Evolutionary conservation across 176 grass and related monocot genomes (phyloP).

Genomic region (Hsuehochloa calcarea): DNA sequence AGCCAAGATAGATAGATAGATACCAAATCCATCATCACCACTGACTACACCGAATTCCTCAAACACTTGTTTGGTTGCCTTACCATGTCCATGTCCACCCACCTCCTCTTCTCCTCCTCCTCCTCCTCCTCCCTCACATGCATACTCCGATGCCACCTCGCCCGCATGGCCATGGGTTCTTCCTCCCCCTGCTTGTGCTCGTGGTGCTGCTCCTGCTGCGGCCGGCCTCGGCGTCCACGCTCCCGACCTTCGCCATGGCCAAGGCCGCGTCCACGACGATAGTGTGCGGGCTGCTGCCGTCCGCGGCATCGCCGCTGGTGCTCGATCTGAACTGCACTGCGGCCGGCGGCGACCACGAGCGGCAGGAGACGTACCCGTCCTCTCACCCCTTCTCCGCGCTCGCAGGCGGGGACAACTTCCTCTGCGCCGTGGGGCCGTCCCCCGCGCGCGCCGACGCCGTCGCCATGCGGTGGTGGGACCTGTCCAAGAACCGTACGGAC

Average conservation of each 20-base stretch:
- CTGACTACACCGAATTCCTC: background rate
- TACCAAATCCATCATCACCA: slow-evolving; percentile 20
- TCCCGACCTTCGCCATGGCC: slow-evolving; percentile 71
- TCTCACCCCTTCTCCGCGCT: slow-evolving; percentile 62
- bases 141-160: slow-evolving; percentile 7
- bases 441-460: slow-evolving; percentile 5
- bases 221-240: slow-evolving; percentile 13
- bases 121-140: slow-evolving; percentile 3
- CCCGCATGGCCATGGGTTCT: background rate
- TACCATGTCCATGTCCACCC: slow-evolving; percentile 51
- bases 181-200: background rate
- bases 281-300: slow-evolving; percentile 73
- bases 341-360: slow-evolving; percentile 29
- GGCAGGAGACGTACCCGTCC: slow-evolving; percentile 45
- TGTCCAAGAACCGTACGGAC: slow-evolving; percentile 1
- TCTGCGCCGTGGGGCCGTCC: slow-evolving; percentile 55
- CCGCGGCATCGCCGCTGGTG: background rate
- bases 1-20: background rate
- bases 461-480: slow-evolving; percentile 88
- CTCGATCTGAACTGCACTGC: slow-evolving; percentile 73
- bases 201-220: background rate
- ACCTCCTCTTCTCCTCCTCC: background rate
- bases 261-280: slow-evolving; percentile 43
- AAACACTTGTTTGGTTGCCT: background rate
- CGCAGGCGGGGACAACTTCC: slow-evolving; percentile 67